These are phyloP conservation scores for Triticum timopheevii DNA, from an alignment of 176 grass and related monocot species.

Conservation along the genomic window DNA sequence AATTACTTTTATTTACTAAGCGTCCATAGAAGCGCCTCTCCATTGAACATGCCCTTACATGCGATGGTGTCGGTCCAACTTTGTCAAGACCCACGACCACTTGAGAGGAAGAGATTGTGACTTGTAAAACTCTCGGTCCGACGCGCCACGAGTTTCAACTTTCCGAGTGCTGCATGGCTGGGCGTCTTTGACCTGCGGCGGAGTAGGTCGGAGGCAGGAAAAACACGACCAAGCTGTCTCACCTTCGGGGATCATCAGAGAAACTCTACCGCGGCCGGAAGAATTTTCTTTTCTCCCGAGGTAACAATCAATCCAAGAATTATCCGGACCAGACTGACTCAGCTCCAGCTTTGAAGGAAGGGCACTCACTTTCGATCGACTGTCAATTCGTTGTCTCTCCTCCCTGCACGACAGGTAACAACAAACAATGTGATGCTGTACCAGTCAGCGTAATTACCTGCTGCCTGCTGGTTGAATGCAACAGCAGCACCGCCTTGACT, in stretches of 20 bases:
- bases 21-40: too few species aligned
- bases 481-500: not conserved
- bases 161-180: not conserved
- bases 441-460: not conserved
- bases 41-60: too few species aligned
- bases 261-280: not conserved
- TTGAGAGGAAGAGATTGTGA: conserved; percentile 4
- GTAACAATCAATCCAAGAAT: not conserved
- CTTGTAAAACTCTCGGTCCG: conserved; percentile 29
- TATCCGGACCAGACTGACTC: not conserved
- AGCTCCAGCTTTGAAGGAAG: not conserved
- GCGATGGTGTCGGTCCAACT: not conserved
- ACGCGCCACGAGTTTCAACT: not conserved
- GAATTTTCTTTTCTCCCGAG: conserved; percentile 11
- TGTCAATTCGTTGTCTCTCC: not conserved
- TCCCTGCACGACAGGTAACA: conserved; percentile 14
- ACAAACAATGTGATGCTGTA: not conserved
- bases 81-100: not conserved
- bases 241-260: not conserved
- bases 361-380: not conserved
- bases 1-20: too few species aligned
- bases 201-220: not conserved
- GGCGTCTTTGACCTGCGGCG: not conserved
- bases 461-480: not conserved
- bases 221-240: not conserved